Base-by-base conservation (phyloP, 1,139 yeast species). In the Blastobotrys elegans region DNA sequence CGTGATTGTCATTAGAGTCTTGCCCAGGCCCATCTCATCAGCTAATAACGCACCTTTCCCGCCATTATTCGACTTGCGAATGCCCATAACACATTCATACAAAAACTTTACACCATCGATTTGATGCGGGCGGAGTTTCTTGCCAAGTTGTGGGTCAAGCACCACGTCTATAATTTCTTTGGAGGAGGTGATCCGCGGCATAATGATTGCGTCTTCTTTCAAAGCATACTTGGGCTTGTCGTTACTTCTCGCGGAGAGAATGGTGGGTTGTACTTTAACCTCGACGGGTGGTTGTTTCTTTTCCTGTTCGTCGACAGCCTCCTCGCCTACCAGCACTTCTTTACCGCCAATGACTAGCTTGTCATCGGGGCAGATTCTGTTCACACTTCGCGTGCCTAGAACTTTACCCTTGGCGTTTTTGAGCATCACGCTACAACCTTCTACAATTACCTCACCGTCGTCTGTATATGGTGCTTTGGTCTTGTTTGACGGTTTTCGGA, bases 11-110 rank as follows among this genome's bases (percentile, higher is more conserved):
- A 84, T 89, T 32, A 92, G 67, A 0, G 97, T 90, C 61, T 92
- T 92, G 0, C 99, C 99, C 22, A 92, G 71, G 0, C 98, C 98
- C 98, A 92, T 92, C 61, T 92, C 97, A 64, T 92, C 98, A 0
- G 98, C 98, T 43, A 92, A 66, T 6, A 92, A 68, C 2, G 94
- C 92, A 0, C 98, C 97, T 42, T 69, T 62, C 2, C 83, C 86
- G n/a, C 68, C 63, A 22, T 73, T 69, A 22, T 73, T 69, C n/a
- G 48, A 43, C 4, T 5, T 2, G 32, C 74, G 66, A 51, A 74
- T 67, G 0, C 95, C 95, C 82, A 84, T 78, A 1, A 89, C 74
- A 57, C 96, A 87, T 49, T 85, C 85, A 59, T 88, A 87, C 57
- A 92, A 69, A 59, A 92, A 92, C 45, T 66, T 65, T 0, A 90